A percentile compares a stretch with the other conserved stretches of the same genome.
These are phyloP conservation scores for Sarocladiaceae sp. DNA, from an alignment of 2,329 filamentous ascomycete species.

Conservation along the genomic window DNA sequence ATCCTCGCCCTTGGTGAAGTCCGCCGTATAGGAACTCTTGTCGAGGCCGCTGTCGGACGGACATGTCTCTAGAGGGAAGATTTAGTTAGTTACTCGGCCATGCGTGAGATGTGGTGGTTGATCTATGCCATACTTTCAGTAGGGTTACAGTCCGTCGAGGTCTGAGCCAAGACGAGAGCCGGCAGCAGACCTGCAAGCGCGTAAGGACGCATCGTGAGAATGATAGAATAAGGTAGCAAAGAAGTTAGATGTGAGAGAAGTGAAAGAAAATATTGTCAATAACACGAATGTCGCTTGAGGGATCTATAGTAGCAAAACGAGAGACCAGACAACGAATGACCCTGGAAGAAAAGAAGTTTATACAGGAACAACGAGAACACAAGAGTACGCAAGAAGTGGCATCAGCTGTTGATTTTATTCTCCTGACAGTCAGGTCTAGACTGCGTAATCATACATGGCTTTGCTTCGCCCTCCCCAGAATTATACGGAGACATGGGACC, in stretches of 20 bases:
- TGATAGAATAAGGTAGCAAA: neutral
- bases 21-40: slow-evolving; percentile 44
- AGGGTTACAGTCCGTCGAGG: slow-evolving; percentile 1
- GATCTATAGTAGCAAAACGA: neutral
- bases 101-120: too few relatives aligned
- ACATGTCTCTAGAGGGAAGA: slow-evolving; percentile 41
- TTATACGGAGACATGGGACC: neutral
- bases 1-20: slow-evolving; percentile 60
- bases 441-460: neutral
- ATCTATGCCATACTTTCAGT: slow-evolving; percentile 4
- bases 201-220: neutral
- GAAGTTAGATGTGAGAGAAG: neutral
- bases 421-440: neutral
- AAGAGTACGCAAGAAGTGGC: neutral
- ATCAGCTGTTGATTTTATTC: neutral
- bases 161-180: neutral
- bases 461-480: neutral
- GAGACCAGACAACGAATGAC: neutral
- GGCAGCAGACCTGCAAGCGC: slow-evolving; percentile 3
- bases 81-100: neutral
- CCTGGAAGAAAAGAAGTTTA: neutral
- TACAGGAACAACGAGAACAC: neutral
- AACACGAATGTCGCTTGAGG: neutral
- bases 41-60: slow-evolving; percentile 61
- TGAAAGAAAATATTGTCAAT: neutral